phyloP scores from a whole-genome alignment of 352 stramenopile species.

The Pythium aquatile region DNA sequence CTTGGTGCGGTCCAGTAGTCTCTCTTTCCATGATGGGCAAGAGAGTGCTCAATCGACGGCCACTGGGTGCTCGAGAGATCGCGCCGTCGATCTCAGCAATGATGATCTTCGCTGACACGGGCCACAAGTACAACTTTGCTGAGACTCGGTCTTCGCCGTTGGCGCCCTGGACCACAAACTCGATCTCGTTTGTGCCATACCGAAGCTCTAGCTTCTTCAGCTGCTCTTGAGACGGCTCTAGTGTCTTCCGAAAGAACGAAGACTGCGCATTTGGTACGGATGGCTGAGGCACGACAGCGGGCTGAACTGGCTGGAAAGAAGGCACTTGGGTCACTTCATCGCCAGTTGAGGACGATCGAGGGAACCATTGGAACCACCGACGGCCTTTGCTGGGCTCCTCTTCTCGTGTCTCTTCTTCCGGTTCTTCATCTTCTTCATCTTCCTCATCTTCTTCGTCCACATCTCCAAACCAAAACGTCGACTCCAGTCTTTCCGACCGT shows the following conservation, averaged over 20 bases:
- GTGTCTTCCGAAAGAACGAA: slow-evolving; percentile 55
- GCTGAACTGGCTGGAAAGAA: slow-evolving; percentile 22
- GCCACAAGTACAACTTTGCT: slow-evolving; percentile 73
- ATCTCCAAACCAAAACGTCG: slow-evolving; percentile 29
- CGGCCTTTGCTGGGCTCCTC: background rate
- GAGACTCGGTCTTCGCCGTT: slow-evolving; percentile 39
- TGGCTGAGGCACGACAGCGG: background rate
- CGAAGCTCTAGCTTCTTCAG: slow-evolving; percentile 55
- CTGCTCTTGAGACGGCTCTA: slow-evolving; percentile 58
- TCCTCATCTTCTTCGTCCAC: slow-evolving; percentile 28
- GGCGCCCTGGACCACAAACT: slow-evolving; percentile 50
- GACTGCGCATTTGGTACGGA: background rate
- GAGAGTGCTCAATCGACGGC: slow-evolving; percentile 31
- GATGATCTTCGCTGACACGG: slow-evolving; percentile 68
- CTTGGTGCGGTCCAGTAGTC: slow-evolving; percentile 43
- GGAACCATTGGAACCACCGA: slow-evolving; percentile 37
- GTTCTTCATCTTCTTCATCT: slow-evolving; percentile 9
- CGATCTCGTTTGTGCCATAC: slow-evolving; percentile 66
- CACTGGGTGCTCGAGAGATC: slow-evolving; percentile 46
- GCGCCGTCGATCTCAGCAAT: slow-evolving; percentile 83
- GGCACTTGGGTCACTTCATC: background rate
- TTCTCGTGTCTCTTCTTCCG: slow-evolving; percentile 1
- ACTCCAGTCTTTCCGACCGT: slow-evolving; percentile 18
- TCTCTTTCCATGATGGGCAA: slow-evolving; percentile 53
- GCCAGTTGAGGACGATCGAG: slow-evolving; percentile 19